Evolutionary conservation across 495 filamentous ascomycete genomes (phyloP).

Genomic region (Podospora pseudocomata): DNA sequence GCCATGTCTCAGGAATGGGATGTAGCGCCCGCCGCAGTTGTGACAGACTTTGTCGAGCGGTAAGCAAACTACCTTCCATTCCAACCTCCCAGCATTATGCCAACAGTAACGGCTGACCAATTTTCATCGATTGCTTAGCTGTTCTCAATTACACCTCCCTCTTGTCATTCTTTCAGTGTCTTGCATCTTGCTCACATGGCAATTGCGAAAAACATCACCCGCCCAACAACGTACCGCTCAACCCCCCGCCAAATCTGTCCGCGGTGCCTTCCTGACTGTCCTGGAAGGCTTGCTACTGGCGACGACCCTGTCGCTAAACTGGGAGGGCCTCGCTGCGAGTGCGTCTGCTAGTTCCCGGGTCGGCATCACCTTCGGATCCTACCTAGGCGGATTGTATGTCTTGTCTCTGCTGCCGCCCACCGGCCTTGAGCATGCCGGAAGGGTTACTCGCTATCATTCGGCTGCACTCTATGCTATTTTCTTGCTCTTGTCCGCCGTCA

Average conservation of each 20-base stretch:
- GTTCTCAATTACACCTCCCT: slow-evolving; percentile 8
- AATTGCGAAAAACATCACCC: neutral
- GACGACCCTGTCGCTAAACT: neutral
- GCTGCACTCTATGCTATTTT: neutral
- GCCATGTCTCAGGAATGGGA: slow-evolving; percentile 1
- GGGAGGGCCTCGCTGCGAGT: neutral
- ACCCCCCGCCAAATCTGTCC: neutral
- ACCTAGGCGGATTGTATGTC: slow-evolving; percentile 3
- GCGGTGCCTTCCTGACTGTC: neutral
- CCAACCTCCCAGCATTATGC: neutral
- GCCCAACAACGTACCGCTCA: neutral
- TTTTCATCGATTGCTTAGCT: slow-evolving; percentile 10
- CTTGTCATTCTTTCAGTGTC: slow-evolving; percentile 2
- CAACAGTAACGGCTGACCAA: slow-evolving; percentile 6
- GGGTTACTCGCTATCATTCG: slow-evolving; percentile 3
- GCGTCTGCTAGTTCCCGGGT: neutral
- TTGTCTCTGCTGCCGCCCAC: neutral
- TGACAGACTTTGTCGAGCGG: neutral
- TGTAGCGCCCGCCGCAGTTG: neutral
- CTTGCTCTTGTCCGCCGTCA: neutral
- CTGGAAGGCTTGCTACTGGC: neutral
- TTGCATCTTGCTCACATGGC: neutral
- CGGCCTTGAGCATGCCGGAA: neutral
- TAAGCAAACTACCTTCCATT: slow-evolving; percentile 3
- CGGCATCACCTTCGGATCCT: neutral